These are phyloP conservation scores for Liriodendron chinense DNA, from an alignment of 164 flowering plant genomes.

Conservation along the genomic window DNA sequence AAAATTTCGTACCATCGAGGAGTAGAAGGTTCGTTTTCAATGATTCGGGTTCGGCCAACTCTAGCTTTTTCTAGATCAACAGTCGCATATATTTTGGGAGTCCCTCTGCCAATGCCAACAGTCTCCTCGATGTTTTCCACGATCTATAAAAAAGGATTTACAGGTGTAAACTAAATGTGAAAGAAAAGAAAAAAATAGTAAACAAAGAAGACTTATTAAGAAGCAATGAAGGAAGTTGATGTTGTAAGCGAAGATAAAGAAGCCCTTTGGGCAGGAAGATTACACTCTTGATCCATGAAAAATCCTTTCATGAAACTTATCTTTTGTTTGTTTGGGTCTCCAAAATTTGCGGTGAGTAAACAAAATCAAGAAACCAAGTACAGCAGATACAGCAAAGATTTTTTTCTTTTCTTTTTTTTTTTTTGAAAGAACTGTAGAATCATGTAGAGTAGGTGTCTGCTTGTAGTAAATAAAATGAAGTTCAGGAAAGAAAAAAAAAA, in stretches of 20 bases:
- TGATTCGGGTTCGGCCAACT: slow-evolving; percentile 53
- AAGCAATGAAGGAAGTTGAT: background rate
- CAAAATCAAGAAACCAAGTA: slow-evolving; percentile 1
- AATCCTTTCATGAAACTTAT: background rate
- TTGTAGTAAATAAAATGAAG: background rate
- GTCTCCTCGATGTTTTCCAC: slow-evolving; percentile 30
- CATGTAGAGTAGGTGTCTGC: no score
- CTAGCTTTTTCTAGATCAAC: slow-evolving; percentile 55
- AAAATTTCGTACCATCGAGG: slow-evolving; percentile 70
- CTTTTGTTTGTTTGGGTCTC: slow-evolving; percentile 18
- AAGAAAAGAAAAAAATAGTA: background rate
- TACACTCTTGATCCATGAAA: slow-evolving; percentile 31
- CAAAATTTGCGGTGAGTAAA: slow-evolving; percentile 18
- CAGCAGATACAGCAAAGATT: background rate
- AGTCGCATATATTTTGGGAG: slow-evolving; percentile 49
- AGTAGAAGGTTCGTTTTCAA: slow-evolving; percentile 33
- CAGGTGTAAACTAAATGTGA: background rate
- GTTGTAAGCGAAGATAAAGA: background rate
- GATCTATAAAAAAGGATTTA: slow-evolving; percentile 18
- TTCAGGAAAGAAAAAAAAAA: background rate
- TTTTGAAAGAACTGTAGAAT: background rate
- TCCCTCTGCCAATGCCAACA: slow-evolving; percentile 43
- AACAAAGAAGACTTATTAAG: background rate
- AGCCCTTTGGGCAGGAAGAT: slow-evolving; percentile 35
- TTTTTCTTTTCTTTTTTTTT: no score